These are phyloP conservation scores for Acacia acuminata DNA, from an alignment of 306 rosid species.

Conservation along the genomic window DNA sequence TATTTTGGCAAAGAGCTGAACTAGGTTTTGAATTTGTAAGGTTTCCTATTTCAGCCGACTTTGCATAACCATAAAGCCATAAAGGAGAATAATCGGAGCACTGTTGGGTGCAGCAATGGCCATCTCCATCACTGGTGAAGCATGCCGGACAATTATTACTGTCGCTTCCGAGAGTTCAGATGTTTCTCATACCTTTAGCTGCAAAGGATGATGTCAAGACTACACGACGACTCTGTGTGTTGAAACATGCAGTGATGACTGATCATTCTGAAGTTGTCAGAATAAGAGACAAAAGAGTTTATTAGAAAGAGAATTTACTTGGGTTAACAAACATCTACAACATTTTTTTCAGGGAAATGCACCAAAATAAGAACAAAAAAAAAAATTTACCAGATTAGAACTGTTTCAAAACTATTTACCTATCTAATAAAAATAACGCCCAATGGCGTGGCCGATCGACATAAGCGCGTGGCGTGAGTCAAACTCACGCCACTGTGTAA, in stretches of 20 bases:
- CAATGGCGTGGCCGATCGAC: no score
- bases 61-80: slow-evolving; percentile 27
- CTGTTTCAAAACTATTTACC: no score
- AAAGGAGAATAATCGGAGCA: slow-evolving; percentile 27
- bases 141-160: slow-evolving; percentile 30
- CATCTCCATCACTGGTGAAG: slow-evolving; percentile 37
- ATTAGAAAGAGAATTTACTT: neutral
- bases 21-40: slow-evolving; percentile 9
- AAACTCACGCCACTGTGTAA: no score
- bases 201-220: slow-evolving; percentile 38
- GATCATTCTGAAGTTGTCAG: neutral
- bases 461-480: no score
- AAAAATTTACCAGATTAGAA: no score
- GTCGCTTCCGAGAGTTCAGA: slow-evolving; percentile 27
- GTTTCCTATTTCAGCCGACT: slow-evolving; percentile 11
- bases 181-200: slow-evolving; percentile 34
- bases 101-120: slow-evolving; percentile 13
- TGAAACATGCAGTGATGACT: slow-evolving; percentile 13
- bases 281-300: neutral
- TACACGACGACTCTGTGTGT: slow-evolving; percentile 14
- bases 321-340: neutral
- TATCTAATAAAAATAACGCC: no score
- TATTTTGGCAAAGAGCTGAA: neutral
- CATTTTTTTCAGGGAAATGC: no score
- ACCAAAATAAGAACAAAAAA: no score